These are phyloP conservation scores for Aspergillus intermedius DNA, from an alignment of 2,329 filamentous ascomycete species.

Conservation along the genomic window DNA sequence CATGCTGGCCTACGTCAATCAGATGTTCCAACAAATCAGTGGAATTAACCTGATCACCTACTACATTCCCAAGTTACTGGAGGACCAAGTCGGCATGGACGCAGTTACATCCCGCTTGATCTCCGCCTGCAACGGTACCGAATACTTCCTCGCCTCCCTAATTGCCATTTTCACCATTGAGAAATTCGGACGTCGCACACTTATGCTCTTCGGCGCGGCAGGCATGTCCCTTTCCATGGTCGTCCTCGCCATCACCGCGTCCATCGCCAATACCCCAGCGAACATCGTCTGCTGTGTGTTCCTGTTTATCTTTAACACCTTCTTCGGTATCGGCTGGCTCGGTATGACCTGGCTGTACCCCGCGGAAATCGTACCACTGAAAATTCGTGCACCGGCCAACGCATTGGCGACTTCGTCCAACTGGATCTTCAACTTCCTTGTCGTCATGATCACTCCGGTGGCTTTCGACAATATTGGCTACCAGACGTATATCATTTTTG, in stretches of 20 bases:
- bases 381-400: slow-evolving; percentile 57
- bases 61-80: slow-evolving; percentile 39
- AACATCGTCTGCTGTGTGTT: slow-evolving; percentile 26
- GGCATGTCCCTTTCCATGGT: slow-evolving; percentile 63
- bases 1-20: slow-evolving; percentile 51
- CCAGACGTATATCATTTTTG: slow-evolving; percentile 52
- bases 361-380: slow-evolving; percentile 48
- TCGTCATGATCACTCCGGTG: slow-evolving; percentile 60
- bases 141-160: slow-evolving; percentile 48
- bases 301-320: slow-evolving; percentile 62
- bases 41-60: slow-evolving; percentile 43
- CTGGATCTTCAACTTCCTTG: slow-evolving; percentile 58
- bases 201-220: slow-evolving; percentile 65
- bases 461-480: slow-evolving; percentile 53
- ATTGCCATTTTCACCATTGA: slow-evolving; percentile 47
- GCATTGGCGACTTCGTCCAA: slow-evolving; percentile 57
- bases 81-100: slow-evolving; percentile 36
- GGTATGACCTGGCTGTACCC: slow-evolving; percentile 53
- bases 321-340: slow-evolving; percentile 60
- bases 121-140: slow-evolving; percentile 49
- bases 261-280: slow-evolving; percentile 14
- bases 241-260: slow-evolving; percentile 40
- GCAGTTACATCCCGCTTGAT: slow-evolving; percentile 42
- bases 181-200: slow-evolving; percentile 51
- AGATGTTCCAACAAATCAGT: slow-evolving; percentile 49